A percentile compares a stretch with the other conserved stretches of the same genome.
Conservation (phyloP, 306 rosid genomes). For the Purshia tridentata region DNA sequence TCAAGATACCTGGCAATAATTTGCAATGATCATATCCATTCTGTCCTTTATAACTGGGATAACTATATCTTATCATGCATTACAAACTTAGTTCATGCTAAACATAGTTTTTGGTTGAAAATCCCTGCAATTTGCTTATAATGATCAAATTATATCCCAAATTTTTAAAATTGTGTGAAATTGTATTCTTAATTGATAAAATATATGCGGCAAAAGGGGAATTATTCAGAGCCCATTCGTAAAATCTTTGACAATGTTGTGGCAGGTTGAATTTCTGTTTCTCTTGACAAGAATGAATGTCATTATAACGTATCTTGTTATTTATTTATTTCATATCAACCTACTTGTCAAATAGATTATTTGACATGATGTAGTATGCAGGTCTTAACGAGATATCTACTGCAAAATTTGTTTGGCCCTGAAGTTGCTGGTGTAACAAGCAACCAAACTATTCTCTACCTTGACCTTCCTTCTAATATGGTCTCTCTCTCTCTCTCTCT, state of each 20-base stretch:
- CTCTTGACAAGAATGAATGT: background rate
- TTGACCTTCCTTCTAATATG: slow-evolving; percentile 93
- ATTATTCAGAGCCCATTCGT: too few species aligned
- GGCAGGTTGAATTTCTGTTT: background rate
- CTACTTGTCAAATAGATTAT: slow-evolving; percentile 1
- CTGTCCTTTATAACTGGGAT: background rate
- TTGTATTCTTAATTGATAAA: background rate
- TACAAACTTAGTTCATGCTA: background rate
- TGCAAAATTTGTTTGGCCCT: slow-evolving; percentile 78
- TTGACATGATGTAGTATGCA: slow-evolving; percentile 29
- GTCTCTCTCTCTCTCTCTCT: slow-evolving; percentile 41
- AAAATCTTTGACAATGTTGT: background rate
- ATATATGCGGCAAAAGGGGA: too few species aligned
- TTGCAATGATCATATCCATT: background rate
- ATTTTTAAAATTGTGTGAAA: too few species aligned
- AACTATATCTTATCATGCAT: background rate
- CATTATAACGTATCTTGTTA: background rate
- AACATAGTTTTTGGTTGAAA: background rate
- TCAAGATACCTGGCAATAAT: background rate
- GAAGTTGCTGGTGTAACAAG: slow-evolving; percentile 53
- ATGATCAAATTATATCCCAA: background rate
- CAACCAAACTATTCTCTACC: slow-evolving; percentile 52
- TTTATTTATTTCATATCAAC: background rate
- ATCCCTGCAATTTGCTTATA: background rate
- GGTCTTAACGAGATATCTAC: slow-evolving; percentile 73